These are phyloP conservation scores for Pseudocercospora macadamiae DNA, from an alignment of 2,329 filamentous ascomycete genomes.

Conservation along the genomic window DNA sequence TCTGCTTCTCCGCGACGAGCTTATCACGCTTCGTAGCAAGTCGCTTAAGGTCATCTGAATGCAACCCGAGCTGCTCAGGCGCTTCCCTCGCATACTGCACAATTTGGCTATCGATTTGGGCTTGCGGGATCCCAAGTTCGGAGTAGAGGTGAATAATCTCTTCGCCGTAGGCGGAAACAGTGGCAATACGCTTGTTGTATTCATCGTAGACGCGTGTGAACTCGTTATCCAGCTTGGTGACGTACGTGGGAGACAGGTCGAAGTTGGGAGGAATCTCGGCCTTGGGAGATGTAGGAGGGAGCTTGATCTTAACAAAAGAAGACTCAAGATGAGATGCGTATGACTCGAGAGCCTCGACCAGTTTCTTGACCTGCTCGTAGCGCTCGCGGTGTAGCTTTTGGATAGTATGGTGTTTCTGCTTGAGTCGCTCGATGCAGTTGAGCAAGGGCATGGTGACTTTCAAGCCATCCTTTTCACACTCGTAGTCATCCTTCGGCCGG, in stretches of 20 bases:
- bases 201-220: constrained; percentile 96
- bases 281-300: constrained; percentile 80
- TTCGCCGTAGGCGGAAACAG: constrained; percentile 74
- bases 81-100: constrained; percentile 87
- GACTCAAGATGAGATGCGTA: constrained; percentile 95
- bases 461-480: constrained; percentile 68
- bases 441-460: constrained; percentile 81
- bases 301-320: constrained; percentile 79
- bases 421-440: constrained; percentile 75
- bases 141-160: constrained; percentile 95
- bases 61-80: constrained; percentile 90
- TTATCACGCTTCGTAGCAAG: constrained; percentile 77
- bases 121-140: constrained; percentile 90
- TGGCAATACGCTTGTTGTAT: constrained; percentile 79
- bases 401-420: constrained; percentile 82
- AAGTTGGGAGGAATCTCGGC: constrained; percentile 79
- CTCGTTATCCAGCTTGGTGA: constrained; percentile 82
- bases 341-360: constrained; percentile 89
- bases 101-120: constrained; percentile 84
- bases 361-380: constrained; percentile 94
- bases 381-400: constrained; percentile 84
- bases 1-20: constrained; percentile 84
- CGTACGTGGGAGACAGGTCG: constrained; percentile 88
- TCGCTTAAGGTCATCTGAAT: constrained; percentile 78
- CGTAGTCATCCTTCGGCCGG: constrained; percentile 65